phyloP scores from a whole-genome alignment of 2,329 filamentous ascomycete species.

The Trichoderma gracile region DNA sequence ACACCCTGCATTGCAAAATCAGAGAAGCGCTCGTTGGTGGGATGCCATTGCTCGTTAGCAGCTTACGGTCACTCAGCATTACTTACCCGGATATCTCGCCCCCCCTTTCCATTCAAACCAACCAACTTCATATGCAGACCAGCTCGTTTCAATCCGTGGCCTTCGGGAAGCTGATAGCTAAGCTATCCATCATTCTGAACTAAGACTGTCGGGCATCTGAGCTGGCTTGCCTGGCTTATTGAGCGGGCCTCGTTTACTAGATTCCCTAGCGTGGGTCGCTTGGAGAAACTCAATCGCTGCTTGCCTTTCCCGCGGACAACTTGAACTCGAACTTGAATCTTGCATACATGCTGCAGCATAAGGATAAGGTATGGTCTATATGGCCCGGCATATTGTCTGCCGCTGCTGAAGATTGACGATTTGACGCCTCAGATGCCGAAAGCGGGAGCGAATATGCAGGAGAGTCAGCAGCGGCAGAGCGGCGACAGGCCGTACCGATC shows the following conservation, averaged over 20 bases:
- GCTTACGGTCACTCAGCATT: not conserved
- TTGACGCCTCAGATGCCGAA: not conserved
- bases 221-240: not conserved
- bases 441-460: not conserved
- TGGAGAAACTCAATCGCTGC: not conserved
- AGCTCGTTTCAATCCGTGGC: not conserved
- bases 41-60: not conserved
- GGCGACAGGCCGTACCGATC: slow-evolving; percentile 57
- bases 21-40: not conserved
- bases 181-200: not conserved
- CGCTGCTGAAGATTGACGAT: not conserved
- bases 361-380: no score
- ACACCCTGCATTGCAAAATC: not conserved
- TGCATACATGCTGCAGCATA: not conserved
- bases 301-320: slow-evolving; percentile 11
- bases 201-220: slow-evolving; percentile 10
- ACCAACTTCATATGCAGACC: not conserved
- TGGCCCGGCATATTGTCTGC: not conserved
- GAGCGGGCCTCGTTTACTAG: slow-evolving; percentile 5
- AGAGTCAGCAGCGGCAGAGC: slow-evolving; percentile 26
- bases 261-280: slow-evolving; percentile 13
- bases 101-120: not conserved
- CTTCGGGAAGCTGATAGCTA: not conserved
- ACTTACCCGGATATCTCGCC: not conserved
- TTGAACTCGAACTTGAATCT: not conserved